Conservation (phyloP, 495 filamentous ascomycete species). For the Talaromyces stipitatus region DNA sequence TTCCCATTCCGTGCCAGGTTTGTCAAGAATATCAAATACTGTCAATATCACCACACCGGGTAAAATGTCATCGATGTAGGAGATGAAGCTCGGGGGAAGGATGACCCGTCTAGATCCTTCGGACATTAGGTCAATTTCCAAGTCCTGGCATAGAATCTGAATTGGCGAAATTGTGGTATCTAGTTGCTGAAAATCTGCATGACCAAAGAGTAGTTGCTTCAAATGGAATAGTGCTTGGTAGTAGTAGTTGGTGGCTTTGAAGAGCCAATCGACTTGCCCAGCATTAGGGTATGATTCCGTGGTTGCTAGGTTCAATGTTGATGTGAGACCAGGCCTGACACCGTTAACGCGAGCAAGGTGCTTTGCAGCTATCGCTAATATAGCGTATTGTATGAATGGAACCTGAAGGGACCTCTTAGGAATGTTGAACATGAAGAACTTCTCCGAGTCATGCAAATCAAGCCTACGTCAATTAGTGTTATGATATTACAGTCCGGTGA, state of each 20-base stretch:
- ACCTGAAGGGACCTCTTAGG: conserved; percentile 31
- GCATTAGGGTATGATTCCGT: conserved; percentile 34
- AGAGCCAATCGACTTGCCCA: conserved; percentile 30
- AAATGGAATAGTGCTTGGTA: conserved; percentile 11
- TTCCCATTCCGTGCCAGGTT: conserved; percentile 29
- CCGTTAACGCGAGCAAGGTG: conserved; percentile 34
- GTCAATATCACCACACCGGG: conserved; percentile 23
- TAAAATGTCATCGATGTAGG: conserved; percentile 25
- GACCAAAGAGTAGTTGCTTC: not conserved
- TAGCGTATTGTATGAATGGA: conserved; percentile 25
- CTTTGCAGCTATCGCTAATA: conserved; percentile 33
- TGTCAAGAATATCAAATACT: conserved; percentile 27
- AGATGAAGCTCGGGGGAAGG: not conserved
- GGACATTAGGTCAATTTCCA: not conserved
- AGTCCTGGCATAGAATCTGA: not conserved
- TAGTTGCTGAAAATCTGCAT: not conserved
- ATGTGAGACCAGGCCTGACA: conserved; percentile 10
- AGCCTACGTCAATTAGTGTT: conserved; percentile 20
- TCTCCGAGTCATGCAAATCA: conserved; percentile 30
- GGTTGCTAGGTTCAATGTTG: conserved; percentile 26
- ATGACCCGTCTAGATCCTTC: not conserved
- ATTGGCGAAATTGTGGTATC: not conserved
- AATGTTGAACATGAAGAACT: conserved; percentile 30
- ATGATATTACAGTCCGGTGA: not conserved
- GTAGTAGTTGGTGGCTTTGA: conserved; percentile 37